Evolutionary conservation across 2,329 filamentous ascomycete genomes (phyloP), one percentile per base, ranked within the genome.

Genomic region (Aspergillus bombycis): DNA sequence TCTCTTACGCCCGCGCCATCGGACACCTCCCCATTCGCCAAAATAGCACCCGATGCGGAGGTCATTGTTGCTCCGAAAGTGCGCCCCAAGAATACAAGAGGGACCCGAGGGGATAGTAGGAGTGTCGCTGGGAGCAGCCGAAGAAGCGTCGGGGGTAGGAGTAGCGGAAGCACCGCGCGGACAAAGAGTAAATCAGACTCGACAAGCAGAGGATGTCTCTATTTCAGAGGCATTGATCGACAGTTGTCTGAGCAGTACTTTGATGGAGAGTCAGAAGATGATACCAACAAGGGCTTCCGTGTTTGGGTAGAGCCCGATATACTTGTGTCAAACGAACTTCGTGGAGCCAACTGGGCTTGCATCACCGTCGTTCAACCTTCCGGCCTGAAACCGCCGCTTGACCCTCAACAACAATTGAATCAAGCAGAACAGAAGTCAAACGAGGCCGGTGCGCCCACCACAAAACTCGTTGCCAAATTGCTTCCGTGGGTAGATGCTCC

Each of bases 31-130:
- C 85, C 92, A 0, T 99, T 99, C 75, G 93, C 92, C 30, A 98
- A 97, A 78, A 92, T 99, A 57, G 91, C 92, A 0, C 91, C 94
- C 0, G 93, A 98, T 75, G 94, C 94, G 26, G 95, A 99, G 79
- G 94, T 99, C 57, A 96, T 98, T 68, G 95, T 99, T 64, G 95
- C 95, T 4, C 95, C 95, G 0, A 99, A 99, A 80, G 91, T 90
- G 30, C 87, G 94, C 61, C 85, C 91, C 48, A 93, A 92, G 75
- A 81, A 85, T 38, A 82, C 88, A 4, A 86, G 89, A 61, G 85
- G 80, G 63, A 79, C 81, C 34, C 86, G 83, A n/a, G 87, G 88
- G 43, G 93, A 96, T 69, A 93, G 86, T 73, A 85, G 90, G 63
- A 97, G 94, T 74, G 90, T 94, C 10, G 86, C 89, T 0, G 93